Base-by-base conservation (phyloP, 2,329 filamentous ascomycete genomes). In the Claviceps digitariae region DNA sequence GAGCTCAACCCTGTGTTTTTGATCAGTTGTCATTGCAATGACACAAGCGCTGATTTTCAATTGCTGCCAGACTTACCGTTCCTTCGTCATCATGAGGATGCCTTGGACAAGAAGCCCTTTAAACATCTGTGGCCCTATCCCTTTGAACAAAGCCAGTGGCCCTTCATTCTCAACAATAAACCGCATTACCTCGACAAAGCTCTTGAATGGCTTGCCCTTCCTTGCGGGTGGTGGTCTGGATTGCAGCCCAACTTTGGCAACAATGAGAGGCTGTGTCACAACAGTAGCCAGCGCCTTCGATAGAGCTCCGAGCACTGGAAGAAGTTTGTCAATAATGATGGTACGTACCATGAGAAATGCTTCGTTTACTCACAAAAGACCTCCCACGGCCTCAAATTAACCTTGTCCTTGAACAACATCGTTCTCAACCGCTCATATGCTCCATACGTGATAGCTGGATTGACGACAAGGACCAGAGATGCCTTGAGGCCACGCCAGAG, bases 11-110 rank as follows among this genome's bases (percentile, higher is more conserved):
- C 87, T 89, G 55, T 44, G 9, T 12, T 23, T 34, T 6, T 8
- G 9, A 43, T 50, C 31, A 55, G 51, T 65, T 54, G 62, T 61
- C 55, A 43, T 27, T 36, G 21, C 44, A n/a, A 7, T 4, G 38
- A 4, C 29, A 6, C 17, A 25, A 48, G 36, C 13, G 15, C 5
- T 8, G 47, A 31, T n/a, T 44, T 15, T 12, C 3, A 36, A 1
- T 49, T 7, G 13, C 12, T 13, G 25, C 12, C 23, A 3, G 8
- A 63, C 75, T 60, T 76, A 90, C 87, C 90, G 81, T 72, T 98
- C 93, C 72, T 98, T 98, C 48, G 90, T 93, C 90, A 96, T 98
- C 93, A 98, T 98, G 41, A 98, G 75, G 53, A 98, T 82, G 50
- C 93, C 93, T 66, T 98, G 93, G 2, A 98, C 93, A 49, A 98